Evolutionary conservation across 2,329 filamentous ascomycete genomes (phyloP).

Genomic region (Penicillium sp.): DNA sequence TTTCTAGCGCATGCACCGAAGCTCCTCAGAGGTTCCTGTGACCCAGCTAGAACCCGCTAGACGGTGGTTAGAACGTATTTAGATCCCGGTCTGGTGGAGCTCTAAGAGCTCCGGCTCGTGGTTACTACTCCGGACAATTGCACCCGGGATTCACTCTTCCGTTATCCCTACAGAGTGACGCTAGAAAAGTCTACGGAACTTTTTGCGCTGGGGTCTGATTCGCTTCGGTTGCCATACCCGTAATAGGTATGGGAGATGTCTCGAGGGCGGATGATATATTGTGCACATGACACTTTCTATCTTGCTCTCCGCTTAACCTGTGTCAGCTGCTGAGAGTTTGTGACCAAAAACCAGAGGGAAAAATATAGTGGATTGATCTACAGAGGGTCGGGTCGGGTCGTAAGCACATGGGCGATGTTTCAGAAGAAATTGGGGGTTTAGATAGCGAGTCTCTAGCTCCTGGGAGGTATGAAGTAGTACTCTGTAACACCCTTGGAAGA

Average conservation of each 20-base stretch:
- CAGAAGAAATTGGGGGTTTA: background rate
- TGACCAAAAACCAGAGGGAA: background rate
- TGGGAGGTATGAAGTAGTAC: background rate
- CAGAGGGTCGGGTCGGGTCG: background rate
- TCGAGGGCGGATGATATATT: background rate
- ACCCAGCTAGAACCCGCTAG: slow-evolving; percentile 35
- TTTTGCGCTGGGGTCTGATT: background rate
- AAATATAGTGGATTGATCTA: background rate
- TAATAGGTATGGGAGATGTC: background rate
- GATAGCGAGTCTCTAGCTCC: background rate
- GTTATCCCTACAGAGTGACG: background rate
- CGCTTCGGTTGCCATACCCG: background rate
- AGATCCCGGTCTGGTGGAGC: slow-evolving; percentile 20
- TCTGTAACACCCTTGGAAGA: background rate
- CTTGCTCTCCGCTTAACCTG: background rate
- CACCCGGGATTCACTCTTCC: background rate
- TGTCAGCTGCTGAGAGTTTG: background rate
- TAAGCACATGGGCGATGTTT: background rate
- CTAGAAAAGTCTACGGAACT: slow-evolving; percentile 6
- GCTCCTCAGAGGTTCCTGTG: slow-evolving; percentile 7
- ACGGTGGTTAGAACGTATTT: slow-evolving; percentile 26
- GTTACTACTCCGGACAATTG: background rate
- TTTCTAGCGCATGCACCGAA: slow-evolving; percentile 20
- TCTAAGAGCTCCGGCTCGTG: background rate
- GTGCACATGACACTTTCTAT: background rate